Conservation (phyloP, 164 flowering plant genomes). For the grape (Vitis vinifera) region DNA sequence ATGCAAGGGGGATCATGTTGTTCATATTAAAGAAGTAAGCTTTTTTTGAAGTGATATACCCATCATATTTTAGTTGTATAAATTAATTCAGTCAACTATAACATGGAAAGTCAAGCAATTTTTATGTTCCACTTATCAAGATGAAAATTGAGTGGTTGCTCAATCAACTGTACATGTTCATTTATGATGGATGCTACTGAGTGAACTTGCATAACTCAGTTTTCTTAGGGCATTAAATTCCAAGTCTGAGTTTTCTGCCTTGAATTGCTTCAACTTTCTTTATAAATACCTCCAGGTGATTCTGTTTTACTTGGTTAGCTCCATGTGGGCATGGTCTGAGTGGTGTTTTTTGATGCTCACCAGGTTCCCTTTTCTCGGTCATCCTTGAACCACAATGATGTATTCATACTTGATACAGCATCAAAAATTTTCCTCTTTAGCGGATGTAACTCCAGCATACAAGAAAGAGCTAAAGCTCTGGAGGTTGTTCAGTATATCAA, state of each 20-base stretch:
- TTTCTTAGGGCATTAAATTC: not conserved
- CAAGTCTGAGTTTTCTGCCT: not conserved
- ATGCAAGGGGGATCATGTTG: slow-evolving; percentile 74
- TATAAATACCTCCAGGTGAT: not conserved
- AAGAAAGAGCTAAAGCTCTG: slow-evolving; percentile 76
- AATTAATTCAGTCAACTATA: not conserved
- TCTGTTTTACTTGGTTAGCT: not conserved
- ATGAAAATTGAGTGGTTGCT: not conserved
- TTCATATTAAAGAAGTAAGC: slow-evolving; percentile 66
- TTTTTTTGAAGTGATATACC: not conserved
- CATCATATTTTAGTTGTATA: not conserved
- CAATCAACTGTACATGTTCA: not conserved
- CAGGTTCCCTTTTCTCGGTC: slow-evolving; percentile 72
- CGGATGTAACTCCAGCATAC: slow-evolving; percentile 68
- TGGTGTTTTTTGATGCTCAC: slow-evolving; percentile 2
- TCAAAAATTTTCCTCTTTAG: slow-evolving; percentile 66
- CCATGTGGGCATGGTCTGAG: not conserved
- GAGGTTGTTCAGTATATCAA: slow-evolving; percentile 72
- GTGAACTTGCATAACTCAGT: too few relatives aligned
- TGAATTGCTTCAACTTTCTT: not conserved
- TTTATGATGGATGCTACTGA: not conserved
- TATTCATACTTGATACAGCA: slow-evolving; percentile 67
- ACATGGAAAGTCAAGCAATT: not conserved
- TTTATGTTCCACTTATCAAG: not conserved
- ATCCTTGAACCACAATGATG: slow-evolving; percentile 70